phyloP scores from a whole-genome alignment of 2,329 filamentous ascomycete species.

The Fusarium guadeloupense region DNA sequence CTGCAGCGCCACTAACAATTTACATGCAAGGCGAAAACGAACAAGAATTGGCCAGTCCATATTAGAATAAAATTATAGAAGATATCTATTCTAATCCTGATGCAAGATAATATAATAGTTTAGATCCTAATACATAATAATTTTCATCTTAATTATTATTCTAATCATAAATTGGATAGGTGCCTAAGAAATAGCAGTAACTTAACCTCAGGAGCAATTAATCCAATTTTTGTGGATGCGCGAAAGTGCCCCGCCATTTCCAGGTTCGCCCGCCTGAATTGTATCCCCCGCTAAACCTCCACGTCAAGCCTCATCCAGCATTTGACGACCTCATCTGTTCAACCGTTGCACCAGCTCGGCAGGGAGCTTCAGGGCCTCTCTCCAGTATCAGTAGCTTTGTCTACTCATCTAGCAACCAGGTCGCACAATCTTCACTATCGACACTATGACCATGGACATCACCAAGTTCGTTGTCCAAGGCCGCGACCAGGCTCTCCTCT shows the following conservation, averaged over 20 bases:
- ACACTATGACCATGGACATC: conserved; percentile 75
- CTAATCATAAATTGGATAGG: too few relatives aligned
- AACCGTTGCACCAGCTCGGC: conserved; percentile 6
- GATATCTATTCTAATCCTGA: too few relatives aligned
- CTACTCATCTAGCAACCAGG: not conserved
- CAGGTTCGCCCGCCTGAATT: conserved; percentile 28
- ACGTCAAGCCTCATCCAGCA: conserved; percentile 41
- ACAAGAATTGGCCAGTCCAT: too few relatives aligned
- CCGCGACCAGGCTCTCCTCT: conserved; percentile 83
- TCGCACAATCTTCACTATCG: not conserved
- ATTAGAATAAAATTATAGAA: too few relatives aligned
- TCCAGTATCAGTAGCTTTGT: not conserved
- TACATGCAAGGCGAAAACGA: too few relatives aligned
- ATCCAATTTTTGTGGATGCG: conserved; percentile 31
- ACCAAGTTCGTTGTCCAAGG: conserved; percentile 83
- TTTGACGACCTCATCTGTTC: conserved; percentile 25
- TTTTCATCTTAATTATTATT: too few relatives aligned
- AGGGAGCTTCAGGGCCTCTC: not conserved
- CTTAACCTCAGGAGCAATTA: too few relatives aligned
- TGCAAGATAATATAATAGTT: too few relatives aligned
- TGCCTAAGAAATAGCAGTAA: too few relatives aligned
- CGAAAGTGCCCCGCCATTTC: conserved; percentile 41
- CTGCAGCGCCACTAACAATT: conserved; percentile 33
- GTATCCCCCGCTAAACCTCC: conserved; percentile 42
- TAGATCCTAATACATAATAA: too few relatives aligned